Evolutionary conservation across 306 rosid genomes (phyloP).

Genomic region (Quercus wislizeni): DNA sequence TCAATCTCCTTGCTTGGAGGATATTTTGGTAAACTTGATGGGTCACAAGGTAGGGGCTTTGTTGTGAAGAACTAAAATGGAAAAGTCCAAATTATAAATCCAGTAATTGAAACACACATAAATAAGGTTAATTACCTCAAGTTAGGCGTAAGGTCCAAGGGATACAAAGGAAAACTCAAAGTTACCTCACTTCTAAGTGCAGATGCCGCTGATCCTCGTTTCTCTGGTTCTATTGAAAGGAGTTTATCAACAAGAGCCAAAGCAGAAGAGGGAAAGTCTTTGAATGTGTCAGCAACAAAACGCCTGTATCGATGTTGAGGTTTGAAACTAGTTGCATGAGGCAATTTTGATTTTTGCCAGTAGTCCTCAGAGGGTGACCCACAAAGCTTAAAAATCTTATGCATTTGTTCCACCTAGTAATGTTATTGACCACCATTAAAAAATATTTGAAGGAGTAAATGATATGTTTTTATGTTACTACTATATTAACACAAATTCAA

Average conservation of each 20-base stretch:
- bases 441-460: not conserved
- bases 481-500: not conserved
- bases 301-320: constrained; percentile 77
- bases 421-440: not conserved
- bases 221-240: constrained; percentile 67
- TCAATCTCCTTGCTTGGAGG: constrained; percentile 87
- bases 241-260: constrained; percentile 68
- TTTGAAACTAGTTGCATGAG: constrained; percentile 87
- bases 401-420: constrained; percentile 92
- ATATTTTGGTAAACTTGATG: constrained; percentile 75
- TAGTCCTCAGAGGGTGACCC: constrained; percentile 86
- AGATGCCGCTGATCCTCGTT: constrained; percentile 65
- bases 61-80: constrained; percentile 68
- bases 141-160: not conserved
- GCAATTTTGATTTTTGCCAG: constrained; percentile 76
- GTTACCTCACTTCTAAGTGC: constrained; percentile 74
- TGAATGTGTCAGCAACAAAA: constrained; percentile 52
- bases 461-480: not conserved
- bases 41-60: constrained; percentile 78
- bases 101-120: not conserved
- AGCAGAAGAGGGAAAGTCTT: constrained; percentile 54
- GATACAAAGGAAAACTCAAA: not conserved
- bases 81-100: constrained; percentile 1
- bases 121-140: constrained; percentile 5
- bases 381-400: constrained; percentile 90